These are phyloP conservation scores for Stachybotrys chartarum DNA, from an alignment of 2,329 filamentous ascomycete species.

Conservation along the genomic window DNA sequence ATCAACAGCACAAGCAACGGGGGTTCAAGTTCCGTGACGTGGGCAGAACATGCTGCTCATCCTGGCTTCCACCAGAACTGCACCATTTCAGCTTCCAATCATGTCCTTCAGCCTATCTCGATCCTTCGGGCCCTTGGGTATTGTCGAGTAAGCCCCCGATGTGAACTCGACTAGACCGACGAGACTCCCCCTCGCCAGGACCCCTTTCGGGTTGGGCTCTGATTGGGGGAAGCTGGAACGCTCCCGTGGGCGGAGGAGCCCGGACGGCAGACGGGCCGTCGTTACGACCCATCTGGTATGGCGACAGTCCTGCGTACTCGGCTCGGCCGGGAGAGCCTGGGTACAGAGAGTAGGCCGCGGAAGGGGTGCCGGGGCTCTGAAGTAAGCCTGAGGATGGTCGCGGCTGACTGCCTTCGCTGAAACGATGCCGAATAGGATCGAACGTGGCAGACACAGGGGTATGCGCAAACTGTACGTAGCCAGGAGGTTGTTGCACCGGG, in stretches of 20 bases:
- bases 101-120: background rate
- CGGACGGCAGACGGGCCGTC: conserved; percentile 33
- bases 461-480: conserved; percentile 31
- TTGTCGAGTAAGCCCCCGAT: conserved; percentile 57
- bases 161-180: conserved; percentile 45
- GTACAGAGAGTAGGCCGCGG: conserved; percentile 21
- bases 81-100: background rate
- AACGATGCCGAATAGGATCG: conserved; percentile 34
- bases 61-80: no score
- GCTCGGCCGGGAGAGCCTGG: conserved; percentile 34
- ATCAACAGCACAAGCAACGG: no score
- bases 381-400: conserved; percentile 21
- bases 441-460: conserved; percentile 40
- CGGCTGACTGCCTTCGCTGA: conserved; percentile 24
- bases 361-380: conserved; percentile 12
- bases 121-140: conserved; percentile 27
- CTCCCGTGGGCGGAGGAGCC: conserved; percentile 19
- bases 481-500: conserved; percentile 11
- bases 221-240: conserved; percentile 43
- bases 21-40: no score
- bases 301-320: conserved; percentile 38
- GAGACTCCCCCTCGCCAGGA: conserved; percentile 8
- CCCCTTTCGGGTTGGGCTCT: conserved; percentile 27
- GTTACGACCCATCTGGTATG: conserved; percentile 47
- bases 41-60: no score